These are phyloP conservation scores for Xanthoconium purpureum DNA, from an alignment of 768 basidiomycete species.

Conservation along the genomic window DNA sequence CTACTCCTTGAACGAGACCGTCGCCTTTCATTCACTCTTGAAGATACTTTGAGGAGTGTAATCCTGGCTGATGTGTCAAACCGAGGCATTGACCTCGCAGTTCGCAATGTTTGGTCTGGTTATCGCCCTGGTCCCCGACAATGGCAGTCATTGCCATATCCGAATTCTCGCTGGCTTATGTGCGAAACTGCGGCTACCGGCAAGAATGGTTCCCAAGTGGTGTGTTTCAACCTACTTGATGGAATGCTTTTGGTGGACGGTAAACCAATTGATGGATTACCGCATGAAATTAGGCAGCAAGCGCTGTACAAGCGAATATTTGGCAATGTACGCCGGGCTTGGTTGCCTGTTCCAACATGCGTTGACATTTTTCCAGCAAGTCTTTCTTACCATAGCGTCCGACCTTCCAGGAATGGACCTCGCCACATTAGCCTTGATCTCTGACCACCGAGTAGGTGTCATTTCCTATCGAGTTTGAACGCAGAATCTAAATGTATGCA, in stretches of 20 bases:
- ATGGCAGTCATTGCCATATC: too few species aligned
- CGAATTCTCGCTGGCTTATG: too few species aligned
- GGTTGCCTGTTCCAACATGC: too few species aligned
- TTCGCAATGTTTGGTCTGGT: slow-evolving; percentile 1
- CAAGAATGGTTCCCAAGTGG: too few species aligned
- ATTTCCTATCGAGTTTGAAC: not conserved
- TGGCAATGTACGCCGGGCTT: not conserved
- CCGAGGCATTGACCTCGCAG: slow-evolving; percentile 13
- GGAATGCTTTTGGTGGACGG: too few species aligned
- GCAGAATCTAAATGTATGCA: not conserved
- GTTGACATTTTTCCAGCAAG: not conserved
- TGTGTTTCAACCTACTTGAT: too few species aligned
- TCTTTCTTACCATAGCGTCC: not conserved
- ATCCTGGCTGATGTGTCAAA: not conserved
- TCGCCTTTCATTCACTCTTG: slow-evolving; percentile 20
- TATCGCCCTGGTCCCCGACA: not conserved
- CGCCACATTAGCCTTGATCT: not conserved
- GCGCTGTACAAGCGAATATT: slow-evolving; percentile 23
- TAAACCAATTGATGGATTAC: slow-evolving; percentile 30
- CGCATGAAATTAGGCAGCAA: slow-evolving; percentile 17
- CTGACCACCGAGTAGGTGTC: not conserved
- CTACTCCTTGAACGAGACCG: slow-evolving; percentile 22
- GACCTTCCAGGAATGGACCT: not conserved
- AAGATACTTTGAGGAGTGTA: not conserved
- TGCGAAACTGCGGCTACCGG: too few species aligned